Conservation (phyloP, 176 grass and related monocot species). For the Themeda triandra region DNA sequence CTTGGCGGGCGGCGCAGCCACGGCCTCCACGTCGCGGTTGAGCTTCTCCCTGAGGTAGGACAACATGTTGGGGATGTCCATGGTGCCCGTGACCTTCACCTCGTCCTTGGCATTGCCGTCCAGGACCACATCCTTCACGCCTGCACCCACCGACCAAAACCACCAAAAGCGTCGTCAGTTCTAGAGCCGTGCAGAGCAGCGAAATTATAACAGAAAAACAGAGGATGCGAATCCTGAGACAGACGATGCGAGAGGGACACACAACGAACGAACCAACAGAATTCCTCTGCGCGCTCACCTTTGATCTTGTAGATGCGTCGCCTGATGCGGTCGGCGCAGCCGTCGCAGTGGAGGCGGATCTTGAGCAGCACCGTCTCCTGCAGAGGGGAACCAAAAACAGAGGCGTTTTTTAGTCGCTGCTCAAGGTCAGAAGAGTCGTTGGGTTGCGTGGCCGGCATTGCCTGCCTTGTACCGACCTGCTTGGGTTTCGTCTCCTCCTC, state of each 20-base stretch:
- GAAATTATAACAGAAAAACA: background rate
- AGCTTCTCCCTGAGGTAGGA: slow-evolving; percentile 61
- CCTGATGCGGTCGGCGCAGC: slow-evolving; percentile 73
- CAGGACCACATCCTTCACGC: slow-evolving; percentile 69
- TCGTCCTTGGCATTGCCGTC: slow-evolving; percentile 59
- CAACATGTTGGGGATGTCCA: slow-evolving; percentile 59
- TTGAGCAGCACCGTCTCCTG: slow-evolving; percentile 65
- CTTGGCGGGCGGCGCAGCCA: slow-evolving; percentile 41
- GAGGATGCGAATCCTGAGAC: background rate
- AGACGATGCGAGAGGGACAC: background rate
- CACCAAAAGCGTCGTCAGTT: background rate
- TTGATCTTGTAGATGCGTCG: slow-evolving; percentile 72
- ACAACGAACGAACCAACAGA: background rate
- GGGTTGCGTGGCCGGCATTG: slow-evolving; percentile 18
- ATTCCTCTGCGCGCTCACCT: slow-evolving; percentile 32
- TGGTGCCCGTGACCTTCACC: slow-evolving; percentile 70
- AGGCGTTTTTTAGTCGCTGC: slow-evolving; percentile 8
- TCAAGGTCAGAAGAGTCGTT: slow-evolving; percentile 22
- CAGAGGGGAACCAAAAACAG: background rate
- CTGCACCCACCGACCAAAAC: slow-evolving; percentile 25
- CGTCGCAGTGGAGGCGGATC: slow-evolving; percentile 90
- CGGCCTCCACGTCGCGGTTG: slow-evolving; percentile 64
- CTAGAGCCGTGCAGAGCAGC: background rate
- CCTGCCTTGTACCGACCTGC: slow-evolving; percentile 38
- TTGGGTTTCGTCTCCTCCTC: slow-evolving; percentile 54